Conservation (phyloP, 2,329 filamentous ascomycete genomes). For the Xylaria polymorpha region DNA sequence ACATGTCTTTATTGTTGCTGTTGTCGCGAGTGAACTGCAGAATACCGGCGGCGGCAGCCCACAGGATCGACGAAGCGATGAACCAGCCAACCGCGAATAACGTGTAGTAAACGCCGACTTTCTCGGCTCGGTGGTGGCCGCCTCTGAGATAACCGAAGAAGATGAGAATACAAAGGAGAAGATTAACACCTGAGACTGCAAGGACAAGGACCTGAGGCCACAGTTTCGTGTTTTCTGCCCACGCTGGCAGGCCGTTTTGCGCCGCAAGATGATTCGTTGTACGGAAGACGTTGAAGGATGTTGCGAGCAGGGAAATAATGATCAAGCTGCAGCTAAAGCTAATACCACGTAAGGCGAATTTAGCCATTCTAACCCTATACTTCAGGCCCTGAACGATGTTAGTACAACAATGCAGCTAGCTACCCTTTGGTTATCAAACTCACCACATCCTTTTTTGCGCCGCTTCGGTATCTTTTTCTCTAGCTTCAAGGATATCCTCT, state of each 20-base stretch:
- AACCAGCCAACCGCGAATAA: slow-evolving; percentile 94
- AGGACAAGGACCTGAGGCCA: slow-evolving; percentile 94
- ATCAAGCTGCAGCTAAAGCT: slow-evolving; percentile 98
- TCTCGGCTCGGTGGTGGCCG: slow-evolving; percentile 89
- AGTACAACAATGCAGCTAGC: slow-evolving; percentile 47
- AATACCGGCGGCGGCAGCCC: slow-evolving; percentile 85
- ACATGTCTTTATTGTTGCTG: slow-evolving; percentile 86
- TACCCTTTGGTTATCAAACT: slow-evolving; percentile 52
- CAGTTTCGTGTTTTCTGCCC: slow-evolving; percentile 80
- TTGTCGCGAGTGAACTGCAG: slow-evolving; percentile 82
- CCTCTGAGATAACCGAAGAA: slow-evolving; percentile 89
- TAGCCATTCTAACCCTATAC: slow-evolving; percentile 88
- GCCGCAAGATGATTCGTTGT: slow-evolving; percentile 79
- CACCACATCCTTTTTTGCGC: slow-evolving; percentile 90
- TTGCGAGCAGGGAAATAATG: slow-evolving; percentile 87
- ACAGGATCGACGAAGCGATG: slow-evolving; percentile 91
- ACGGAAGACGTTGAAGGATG: slow-evolving; percentile 94
- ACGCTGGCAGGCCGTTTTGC: slow-evolving; percentile 84
- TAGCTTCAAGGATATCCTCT: slow-evolving; percentile 87
- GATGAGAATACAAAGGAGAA: slow-evolving; percentile 81
- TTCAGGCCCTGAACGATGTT: slow-evolving; percentile 80
- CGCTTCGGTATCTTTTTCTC: slow-evolving; percentile 83
- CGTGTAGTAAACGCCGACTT: slow-evolving; percentile 94
- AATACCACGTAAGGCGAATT: slow-evolving; percentile 92
- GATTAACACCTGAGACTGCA: slow-evolving; percentile 80